Percentiles rank a stretch among this genome's conserved stretches.
phyloP scores from a whole-genome alignment of 306 rosid species.

The Ammopiptanthus mongolicus region DNA sequence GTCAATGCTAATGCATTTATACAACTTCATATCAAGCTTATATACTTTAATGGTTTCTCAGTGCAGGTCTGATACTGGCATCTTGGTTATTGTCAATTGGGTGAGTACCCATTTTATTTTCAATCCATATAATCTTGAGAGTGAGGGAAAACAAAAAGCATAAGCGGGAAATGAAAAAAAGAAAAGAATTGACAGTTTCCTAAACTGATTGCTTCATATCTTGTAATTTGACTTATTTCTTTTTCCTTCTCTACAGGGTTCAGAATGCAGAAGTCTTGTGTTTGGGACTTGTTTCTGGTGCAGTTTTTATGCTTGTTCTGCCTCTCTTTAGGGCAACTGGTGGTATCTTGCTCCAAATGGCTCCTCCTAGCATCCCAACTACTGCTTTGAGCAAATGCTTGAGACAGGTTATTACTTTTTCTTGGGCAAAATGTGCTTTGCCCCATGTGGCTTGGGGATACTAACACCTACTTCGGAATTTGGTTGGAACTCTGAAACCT shows the following conservation, averaged over 20 bases:
- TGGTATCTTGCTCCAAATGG: slow-evolving; percentile 94
- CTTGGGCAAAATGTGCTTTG: not conserved
- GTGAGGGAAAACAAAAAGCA: not conserved
- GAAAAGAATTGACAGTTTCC: not conserved
- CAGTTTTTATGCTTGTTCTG: slow-evolving; percentile 84
- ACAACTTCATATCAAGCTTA: slow-evolving; percentile 33
- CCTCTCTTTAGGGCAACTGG: slow-evolving; percentile 90
- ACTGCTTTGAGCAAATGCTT: slow-evolving; percentile 87
- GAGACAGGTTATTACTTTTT: slow-evolving; percentile 71
- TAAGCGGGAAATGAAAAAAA: not conserved
- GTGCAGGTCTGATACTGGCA: slow-evolving; percentile 97
- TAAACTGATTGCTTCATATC: slow-evolving; percentile 11
- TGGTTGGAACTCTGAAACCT: not conserved
- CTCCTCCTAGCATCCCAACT: slow-evolving; percentile 84
- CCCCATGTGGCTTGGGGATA: not conserved
- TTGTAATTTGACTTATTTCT: slow-evolving; percentile 8
- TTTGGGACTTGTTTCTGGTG: slow-evolving; percentile 83
- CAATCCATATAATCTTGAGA: not conserved
- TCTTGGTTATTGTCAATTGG: slow-evolving; percentile 94
- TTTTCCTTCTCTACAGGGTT: slow-evolving; percentile 52
- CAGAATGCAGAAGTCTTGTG: slow-evolving; percentile 98
- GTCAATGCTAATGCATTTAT: slow-evolving; percentile 8
- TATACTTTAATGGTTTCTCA: slow-evolving; percentile 51
- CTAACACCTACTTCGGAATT: not conserved
- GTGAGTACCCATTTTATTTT: slow-evolving; percentile 39